These are phyloP conservation scores for Mortierella claussenii DNA, from an alignment of 192 early-diverging fungal genomes.

Conservation along the genomic window DNA sequence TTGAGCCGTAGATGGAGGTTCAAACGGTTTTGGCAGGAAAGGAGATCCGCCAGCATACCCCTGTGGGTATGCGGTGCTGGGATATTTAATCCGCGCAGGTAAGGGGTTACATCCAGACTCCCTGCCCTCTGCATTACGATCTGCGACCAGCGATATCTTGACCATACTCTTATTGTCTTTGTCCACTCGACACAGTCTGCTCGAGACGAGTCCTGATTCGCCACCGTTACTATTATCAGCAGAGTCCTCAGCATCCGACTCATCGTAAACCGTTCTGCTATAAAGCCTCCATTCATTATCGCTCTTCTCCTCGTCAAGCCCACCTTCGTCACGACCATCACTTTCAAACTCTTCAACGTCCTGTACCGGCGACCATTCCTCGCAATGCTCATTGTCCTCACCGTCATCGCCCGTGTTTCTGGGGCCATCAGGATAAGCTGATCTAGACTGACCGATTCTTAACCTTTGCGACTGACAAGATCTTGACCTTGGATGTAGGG, in stretches of 20 bases:
- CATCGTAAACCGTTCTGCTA: not conserved
- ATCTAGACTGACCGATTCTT: not conserved
- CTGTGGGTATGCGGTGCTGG: not conserved
- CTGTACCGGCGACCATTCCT: no score
- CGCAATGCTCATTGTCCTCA: not conserved
- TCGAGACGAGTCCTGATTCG: not conserved
- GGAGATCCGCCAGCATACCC: not conserved
- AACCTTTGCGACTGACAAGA: not conserved
- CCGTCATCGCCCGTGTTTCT: no score
- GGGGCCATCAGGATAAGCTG: no score
- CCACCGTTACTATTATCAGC: not conserved
- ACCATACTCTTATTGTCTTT: constrained; percentile 4
- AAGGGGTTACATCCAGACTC: not conserved
- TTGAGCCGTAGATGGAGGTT: not conserved
- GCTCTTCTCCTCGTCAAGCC: not conserved
- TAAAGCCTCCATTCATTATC: not conserved
- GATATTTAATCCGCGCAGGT: not conserved
- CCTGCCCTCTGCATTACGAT: not conserved
- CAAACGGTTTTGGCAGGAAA: not conserved
- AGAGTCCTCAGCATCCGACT: not conserved
- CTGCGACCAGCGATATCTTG: not conserved
- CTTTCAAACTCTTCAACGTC: no score
- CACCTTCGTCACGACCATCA: not conserved
- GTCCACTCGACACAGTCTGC: not conserved
- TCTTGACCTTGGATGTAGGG: not conserved